Evolutionary conservation across 1,139 yeast species (phyloP), one percentile per base, ranked within the genome.

Genomic region (Taphrina pruni): DNA sequence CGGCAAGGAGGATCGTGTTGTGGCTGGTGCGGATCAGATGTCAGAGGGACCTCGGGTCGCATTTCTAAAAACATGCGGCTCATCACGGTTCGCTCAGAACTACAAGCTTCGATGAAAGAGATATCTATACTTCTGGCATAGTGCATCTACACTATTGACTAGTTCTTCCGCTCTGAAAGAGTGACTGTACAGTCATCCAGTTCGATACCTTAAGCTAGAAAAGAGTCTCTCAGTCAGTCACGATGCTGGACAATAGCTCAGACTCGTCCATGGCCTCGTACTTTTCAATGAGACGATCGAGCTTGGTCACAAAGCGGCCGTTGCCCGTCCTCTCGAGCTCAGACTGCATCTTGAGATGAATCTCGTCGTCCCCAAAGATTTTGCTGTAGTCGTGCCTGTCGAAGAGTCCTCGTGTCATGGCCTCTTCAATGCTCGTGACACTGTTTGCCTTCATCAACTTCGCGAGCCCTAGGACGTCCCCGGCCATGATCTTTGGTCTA

Each of bases 341-440:
- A 6, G 36, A 7, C n/a, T 50, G 9, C 54, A 50, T 50, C 54
- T 50, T 50, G 36, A 50, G 20, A n/a, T 50, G 54, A 35, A 50
- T 50, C 36, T 50, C n/a, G 32, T 50, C 54, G 36, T 50, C 36
- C 20, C 36, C 36, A 50, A 21, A 50, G 32, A 50, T 21, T 9
- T n/a, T 26, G 36, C 36, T 50, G 54, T 50, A 50, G 5, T 21
- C 36, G 36, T 50, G 12, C 36, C 36, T 50, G 36, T 21, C 4
- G 36, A 50, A 50, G 32, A 50, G 54, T 26, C 21, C 54, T 50
- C 54, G 11, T 26, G 20, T 35, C 4, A 50, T 6, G 12, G 54
- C 54, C n/a, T 50, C 54, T 35, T 20, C 36, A 35, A 50, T 50
- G 54, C 54, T 50, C 54, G 54, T 50, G 8, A 50, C 54, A 21